Evolutionary conservation across 495 filamentous ascomycete species (phyloP), one percentile per base, ranked within the genome.

Genomic region (Xylaria telfairii): DNA sequence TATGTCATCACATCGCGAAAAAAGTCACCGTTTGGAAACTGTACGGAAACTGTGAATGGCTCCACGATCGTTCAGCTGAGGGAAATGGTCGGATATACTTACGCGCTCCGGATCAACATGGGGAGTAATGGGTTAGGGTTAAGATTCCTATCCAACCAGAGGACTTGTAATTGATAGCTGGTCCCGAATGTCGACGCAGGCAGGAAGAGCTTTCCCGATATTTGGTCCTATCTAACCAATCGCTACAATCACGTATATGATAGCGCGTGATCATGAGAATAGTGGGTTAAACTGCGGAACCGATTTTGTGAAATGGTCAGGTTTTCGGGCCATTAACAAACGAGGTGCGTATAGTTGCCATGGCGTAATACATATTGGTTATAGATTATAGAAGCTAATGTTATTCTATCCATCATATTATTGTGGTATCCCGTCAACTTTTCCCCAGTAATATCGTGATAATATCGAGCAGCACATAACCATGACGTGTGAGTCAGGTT

Each of bases 401-500:
- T 62, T 15, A 64, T 32, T 28, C 1, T 28, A 9, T 41, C 39
- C 13, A 9, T 41, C 39, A 19, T 53, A 54, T 10, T 39, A 12
- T 21, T 21, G 17, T 34, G 17, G 44, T 57, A 3, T 41, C 34
- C 21, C n/a, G 42, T 41, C 8, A 19, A 19, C 24, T 24, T 28
- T 56, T 13, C 44, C 49, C 37, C 13, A 9, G n/a, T 13, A 8
- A 4, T 19, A 51, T 49, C 13, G 30, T 19, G 28, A 62, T 19
- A 24, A 62, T 19, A 49, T 51, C 17, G 39, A 17, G 12, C 13
- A 28, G 37, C 49, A 41, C 19, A 47, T n/a, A 0, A 53, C 44
- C 19, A 71, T 71, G 69, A 32, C 54, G 15, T 71, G 69, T 30
- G 54, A 67, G n/a, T 67, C 63, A 42, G 62, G 42, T 24, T 71